Evolutionary conservation across 306 rosid genomes (phyloP).

Genomic region (Oxytropis ochrocephala): DNA sequence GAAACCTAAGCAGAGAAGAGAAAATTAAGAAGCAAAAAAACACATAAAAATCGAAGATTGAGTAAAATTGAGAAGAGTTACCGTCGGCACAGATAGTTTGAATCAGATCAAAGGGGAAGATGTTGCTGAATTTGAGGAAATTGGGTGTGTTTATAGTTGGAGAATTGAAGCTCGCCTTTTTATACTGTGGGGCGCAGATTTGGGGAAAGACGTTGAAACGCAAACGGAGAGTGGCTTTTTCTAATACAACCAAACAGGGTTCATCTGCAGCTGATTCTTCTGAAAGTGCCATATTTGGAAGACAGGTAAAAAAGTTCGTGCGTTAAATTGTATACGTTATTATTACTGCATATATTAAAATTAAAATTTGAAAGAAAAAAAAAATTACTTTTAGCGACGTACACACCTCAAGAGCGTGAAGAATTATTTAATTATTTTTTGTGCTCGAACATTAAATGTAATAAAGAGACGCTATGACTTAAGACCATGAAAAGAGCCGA

Average conservation of each 20-base stretch:
- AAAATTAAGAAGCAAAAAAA: neutral
- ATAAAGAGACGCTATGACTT: too few species aligned
- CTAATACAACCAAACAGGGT: neutral
- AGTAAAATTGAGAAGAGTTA: conserved; percentile 9
- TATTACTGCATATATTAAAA: neutral
- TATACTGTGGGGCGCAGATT: neutral
- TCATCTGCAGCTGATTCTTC: conserved; percentile 22
- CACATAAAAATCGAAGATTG: neutral
- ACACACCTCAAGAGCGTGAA: too few species aligned
- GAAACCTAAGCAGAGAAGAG: neutral
- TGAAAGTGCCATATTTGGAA: conserved; percentile 14
- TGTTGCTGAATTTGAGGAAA: neutral
- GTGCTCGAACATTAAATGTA: too few species aligned
- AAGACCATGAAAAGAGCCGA: too few species aligned
- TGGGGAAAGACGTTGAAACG: neutral
- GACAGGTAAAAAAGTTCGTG: neutral
- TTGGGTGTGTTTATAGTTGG: neutral
- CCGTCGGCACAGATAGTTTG: neutral
- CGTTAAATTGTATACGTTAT: neutral
- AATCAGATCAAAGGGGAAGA: neutral
- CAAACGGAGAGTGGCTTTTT: neutral
- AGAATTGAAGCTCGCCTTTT: neutral
- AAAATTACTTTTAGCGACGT: too few species aligned
- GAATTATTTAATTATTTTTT: too few species aligned
- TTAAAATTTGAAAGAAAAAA: too few species aligned